Evolutionary conservation across 495 filamentous ascomycete genomes (phyloP).

Genomic region (Aspergillus coremiiformis): DNA sequence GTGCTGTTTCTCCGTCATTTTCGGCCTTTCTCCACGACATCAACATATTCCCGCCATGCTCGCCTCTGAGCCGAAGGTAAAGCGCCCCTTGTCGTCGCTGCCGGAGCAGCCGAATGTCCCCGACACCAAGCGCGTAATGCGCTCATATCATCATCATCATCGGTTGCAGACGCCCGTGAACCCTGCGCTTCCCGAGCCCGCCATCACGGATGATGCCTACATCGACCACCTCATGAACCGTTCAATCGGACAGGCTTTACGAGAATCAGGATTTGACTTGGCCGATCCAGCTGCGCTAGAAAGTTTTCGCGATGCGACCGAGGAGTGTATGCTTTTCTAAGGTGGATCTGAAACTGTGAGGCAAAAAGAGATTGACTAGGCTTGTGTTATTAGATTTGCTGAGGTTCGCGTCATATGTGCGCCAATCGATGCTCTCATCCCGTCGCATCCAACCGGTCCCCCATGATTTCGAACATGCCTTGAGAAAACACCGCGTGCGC

Average conservation of each 20-base stretch:
- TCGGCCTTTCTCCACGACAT: constrained; percentile 1
- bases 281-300: constrained; percentile 53
- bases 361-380: constrained; percentile 14
- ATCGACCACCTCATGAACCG: constrained; percentile 49
- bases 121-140: constrained; percentile 39
- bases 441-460: constrained; percentile 57
- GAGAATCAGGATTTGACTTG: constrained; percentile 50
- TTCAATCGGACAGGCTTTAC: constrained; percentile 47
- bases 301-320: constrained; percentile 46
- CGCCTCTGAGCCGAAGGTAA: constrained; percentile 28
- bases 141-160: constrained; percentile 42
- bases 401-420: constrained; percentile 47
- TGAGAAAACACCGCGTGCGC: constrained; percentile 32
- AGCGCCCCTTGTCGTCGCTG: constrained; percentile 35
- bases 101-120: constrained; percentile 13
- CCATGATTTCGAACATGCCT: constrained; percentile 60
- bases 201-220: constrained; percentile 37
- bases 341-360: background rate
- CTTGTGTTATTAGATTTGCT: constrained; percentile 45
- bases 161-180: constrained; percentile 25
- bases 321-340: constrained; percentile 51
- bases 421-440: constrained; percentile 52
- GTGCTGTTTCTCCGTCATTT: constrained; percentile 4
- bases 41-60: constrained; percentile 24
- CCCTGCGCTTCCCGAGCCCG: constrained; percentile 27